These are phyloP conservation scores for Sanghuangporus sanghuang DNA, from an alignment of 1,284 basidiomycete genomes.

Conservation along the genomic window DNA sequence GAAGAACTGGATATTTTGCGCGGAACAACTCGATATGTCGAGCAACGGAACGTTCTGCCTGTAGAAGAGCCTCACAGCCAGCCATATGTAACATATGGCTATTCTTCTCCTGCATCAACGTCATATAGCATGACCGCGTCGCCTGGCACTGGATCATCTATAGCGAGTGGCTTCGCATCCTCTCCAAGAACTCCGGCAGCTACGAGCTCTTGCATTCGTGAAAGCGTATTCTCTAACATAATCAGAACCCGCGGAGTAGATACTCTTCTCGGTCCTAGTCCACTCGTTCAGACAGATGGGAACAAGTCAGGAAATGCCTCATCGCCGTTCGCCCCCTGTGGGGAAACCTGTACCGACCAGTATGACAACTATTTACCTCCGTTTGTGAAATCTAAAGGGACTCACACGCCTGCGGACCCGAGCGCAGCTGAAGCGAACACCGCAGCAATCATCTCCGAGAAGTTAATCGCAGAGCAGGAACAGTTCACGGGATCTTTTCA, in stretches of 20 bases:
- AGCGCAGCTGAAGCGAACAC: not conserved
- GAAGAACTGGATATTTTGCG: constrained; percentile 10
- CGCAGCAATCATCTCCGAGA: not conserved
- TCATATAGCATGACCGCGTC: not conserved
- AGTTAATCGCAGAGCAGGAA: not conserved
- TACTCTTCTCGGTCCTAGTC: not conserved
- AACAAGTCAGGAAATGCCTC: not conserved
- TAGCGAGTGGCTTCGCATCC: not conserved
- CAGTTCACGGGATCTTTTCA: not conserved
- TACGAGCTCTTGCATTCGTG: not conserved
- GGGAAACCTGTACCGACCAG: not conserved
- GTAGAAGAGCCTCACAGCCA: not conserved
- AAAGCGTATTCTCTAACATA: not conserved
- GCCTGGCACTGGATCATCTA: not conserved
- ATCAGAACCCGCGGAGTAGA: not conserved
- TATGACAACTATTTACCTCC: not conserved
- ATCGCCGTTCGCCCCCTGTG: not conserved
- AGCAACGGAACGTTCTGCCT: not conserved
- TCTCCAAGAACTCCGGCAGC: not conserved
- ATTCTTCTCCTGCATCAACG: not conserved
- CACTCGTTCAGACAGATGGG: not conserved
- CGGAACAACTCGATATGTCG: constrained; percentile 6
- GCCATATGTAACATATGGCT: not conserved
- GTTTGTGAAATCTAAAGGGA: not conserved
- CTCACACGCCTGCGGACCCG: not conserved